Evolutionary conservation across 352 stramenopile species (phyloP).

Genomic region (Pythium utonaiense): DNA sequence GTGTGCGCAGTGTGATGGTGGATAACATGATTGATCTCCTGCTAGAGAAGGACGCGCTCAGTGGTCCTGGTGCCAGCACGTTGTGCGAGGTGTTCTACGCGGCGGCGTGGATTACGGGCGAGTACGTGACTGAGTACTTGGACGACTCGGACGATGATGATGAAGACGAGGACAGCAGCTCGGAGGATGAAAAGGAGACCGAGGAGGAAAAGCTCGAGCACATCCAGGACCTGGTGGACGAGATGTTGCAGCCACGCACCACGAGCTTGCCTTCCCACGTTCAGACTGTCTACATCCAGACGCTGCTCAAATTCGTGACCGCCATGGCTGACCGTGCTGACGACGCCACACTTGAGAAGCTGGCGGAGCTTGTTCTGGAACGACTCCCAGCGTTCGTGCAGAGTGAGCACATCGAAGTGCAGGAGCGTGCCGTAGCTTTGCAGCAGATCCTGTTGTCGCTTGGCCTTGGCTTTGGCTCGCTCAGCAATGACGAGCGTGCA

Average conservation of each 20-base stretch:
- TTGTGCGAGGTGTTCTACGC: slow-evolving; percentile 94
- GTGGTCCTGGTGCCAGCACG: slow-evolving; percentile 65
- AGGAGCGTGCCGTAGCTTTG: slow-evolving; percentile 91
- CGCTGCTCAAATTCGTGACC: slow-evolving; percentile 87
- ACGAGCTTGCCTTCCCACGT: slow-evolving; percentile 84
- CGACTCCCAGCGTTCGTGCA: slow-evolving; percentile 87
- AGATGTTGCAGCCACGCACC: slow-evolving; percentile 77
- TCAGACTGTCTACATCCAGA: slow-evolving; percentile 94
- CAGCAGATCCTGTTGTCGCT: slow-evolving; percentile 67
- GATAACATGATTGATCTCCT: slow-evolving; percentile 94
- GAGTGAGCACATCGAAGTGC: slow-evolving; percentile 92
- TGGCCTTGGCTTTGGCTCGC: slow-evolving; percentile 48
- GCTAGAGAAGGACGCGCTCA: slow-evolving; percentile 82
- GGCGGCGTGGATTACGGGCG: slow-evolving; percentile 96
- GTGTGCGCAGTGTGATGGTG: slow-evolving; percentile 93
- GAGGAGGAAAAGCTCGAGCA: slow-evolving; percentile 86
- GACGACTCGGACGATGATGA: slow-evolving; percentile 79
- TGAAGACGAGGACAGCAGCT: slow-evolving; percentile 77
- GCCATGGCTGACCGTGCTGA: slow-evolving; percentile 72
- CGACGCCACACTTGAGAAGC: slow-evolving; percentile 78
- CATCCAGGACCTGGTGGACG: slow-evolving; percentile 73
- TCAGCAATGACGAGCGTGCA: slow-evolving; percentile 60
- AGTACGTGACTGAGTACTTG: slow-evolving; percentile 93
- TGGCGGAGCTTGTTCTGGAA: slow-evolving; percentile 81
- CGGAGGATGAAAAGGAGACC: slow-evolving; percentile 64